Evolutionary conservation across 2,329 filamentous ascomycete species (phyloP).

Genomic region (Pseudogymnoascus destructans): DNA sequence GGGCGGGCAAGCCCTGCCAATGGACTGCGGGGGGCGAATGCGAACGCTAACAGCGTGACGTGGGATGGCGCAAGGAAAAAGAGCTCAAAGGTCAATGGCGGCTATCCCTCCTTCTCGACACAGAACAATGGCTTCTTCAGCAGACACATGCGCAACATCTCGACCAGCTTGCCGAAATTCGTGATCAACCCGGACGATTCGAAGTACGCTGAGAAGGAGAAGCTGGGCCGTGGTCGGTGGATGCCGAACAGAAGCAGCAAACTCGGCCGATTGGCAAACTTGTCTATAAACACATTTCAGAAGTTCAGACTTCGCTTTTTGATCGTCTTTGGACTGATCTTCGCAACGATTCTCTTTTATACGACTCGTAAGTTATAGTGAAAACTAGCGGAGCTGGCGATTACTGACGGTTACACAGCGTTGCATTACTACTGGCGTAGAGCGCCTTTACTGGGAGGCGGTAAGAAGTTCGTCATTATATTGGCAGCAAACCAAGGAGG

Average conservation of each 20-base stretch:
- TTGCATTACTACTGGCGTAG: slow-evolving; percentile 51
- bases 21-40: slow-evolving; percentile 38
- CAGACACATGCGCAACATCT: slow-evolving; percentile 69
- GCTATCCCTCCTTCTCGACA: slow-evolving; percentile 67
- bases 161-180: slow-evolving; percentile 65
- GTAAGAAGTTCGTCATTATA: slow-evolving; percentile 85
- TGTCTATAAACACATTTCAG: slow-evolving; percentile 43
- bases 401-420: slow-evolving; percentile 20
- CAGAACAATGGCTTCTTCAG: slow-evolving; percentile 80
- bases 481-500: slow-evolving; percentile 88
- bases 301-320: slow-evolving; percentile 52
- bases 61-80: slow-evolving; percentile 77
- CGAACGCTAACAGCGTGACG: slow-evolving; percentile 45
- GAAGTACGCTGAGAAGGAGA: slow-evolving; percentile 63
- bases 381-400: not conserved
- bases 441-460: slow-evolving; percentile 61
- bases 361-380: slow-evolving; percentile 51
- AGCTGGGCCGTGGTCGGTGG: slow-evolving; percentile 49
- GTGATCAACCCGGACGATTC: slow-evolving; percentile 35
- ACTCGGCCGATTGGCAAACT: slow-evolving; percentile 34
- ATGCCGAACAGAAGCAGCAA: slow-evolving; percentile 34
- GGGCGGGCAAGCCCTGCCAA: slow-evolving; percentile 51
- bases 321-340: slow-evolving; percentile 44
- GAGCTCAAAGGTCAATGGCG: slow-evolving; percentile 57
- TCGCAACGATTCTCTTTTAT: slow-evolving; percentile 54